Percentiles rank a stretch among this genome's conserved stretches.
These are phyloP conservation scores for Trichoderma endophyticum DNA, from an alignment of 2,329 filamentous ascomycete species.

Conservation along the genomic window DNA sequence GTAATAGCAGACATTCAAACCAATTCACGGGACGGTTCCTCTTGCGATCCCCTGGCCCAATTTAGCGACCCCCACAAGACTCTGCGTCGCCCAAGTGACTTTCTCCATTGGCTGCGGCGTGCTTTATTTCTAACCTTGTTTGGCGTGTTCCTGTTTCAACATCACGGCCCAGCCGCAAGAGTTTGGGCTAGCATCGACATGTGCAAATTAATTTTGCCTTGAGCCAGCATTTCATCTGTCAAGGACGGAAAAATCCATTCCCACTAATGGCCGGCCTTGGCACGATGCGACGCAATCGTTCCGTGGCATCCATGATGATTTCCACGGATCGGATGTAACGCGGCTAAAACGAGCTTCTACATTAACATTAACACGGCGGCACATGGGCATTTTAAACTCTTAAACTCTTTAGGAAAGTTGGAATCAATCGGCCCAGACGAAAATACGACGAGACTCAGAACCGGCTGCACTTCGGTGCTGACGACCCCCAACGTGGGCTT, in stretches of 20 bases:
- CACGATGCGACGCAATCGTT: constrained; percentile 3
- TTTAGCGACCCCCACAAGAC: constrained; percentile 5
- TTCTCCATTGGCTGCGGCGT: background rate
- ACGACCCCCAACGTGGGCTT: constrained; percentile 14
- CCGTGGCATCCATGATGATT: background rate
- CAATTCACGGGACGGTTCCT: background rate
- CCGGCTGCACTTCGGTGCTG: constrained; percentile 18
- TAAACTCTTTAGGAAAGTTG: constrained; percentile 2
- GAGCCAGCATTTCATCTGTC: background rate
- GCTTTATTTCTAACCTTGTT: background rate
- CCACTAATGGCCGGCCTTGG: constrained; percentile 10
- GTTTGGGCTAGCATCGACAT: background rate
- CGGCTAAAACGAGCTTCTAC: background rate
- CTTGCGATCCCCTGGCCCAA: background rate
- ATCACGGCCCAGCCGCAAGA: background rate
- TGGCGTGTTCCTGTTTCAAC: background rate
- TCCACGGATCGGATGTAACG: constrained; percentile 1
- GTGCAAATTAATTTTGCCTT: background rate
- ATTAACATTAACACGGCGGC: background rate
- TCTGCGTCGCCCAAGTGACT: background rate
- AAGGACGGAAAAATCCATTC: constrained; percentile 17
- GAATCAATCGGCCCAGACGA: background rate
- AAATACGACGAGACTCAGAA: background rate
- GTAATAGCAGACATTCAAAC: background rate
- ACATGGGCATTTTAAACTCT: background rate